Conservation (phyloP, 768 basidiomycete genomes). For the Termitomyces sp. region DNA sequence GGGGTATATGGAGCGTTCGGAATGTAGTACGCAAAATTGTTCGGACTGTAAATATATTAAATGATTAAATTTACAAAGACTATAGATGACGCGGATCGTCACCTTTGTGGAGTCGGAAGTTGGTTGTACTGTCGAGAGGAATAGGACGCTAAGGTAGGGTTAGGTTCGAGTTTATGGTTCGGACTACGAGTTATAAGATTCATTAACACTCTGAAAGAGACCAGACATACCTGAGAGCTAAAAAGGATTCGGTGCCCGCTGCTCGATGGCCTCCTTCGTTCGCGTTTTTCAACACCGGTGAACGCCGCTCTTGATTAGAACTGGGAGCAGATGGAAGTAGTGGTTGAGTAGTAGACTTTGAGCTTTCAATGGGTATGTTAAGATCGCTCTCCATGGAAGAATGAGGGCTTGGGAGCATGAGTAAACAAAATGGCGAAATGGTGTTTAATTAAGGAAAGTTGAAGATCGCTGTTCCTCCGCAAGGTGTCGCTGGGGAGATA, state of each 20-base stretch:
- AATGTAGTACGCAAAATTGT: slow-evolving; percentile 25
- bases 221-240: slow-evolving; percentile 8
- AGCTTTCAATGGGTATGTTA: slow-evolving; percentile 1
- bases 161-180: slow-evolving; percentile 10
- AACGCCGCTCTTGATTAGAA: slow-evolving; percentile 4
- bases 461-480: slow-evolving; percentile 9
- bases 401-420: slow-evolving; percentile 8
- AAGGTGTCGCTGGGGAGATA: slow-evolving; percentile 12
- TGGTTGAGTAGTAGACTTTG: background rate
- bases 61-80: background rate
- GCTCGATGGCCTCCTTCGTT: slow-evolving; percentile 8
- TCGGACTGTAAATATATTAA: slow-evolving; percentile 19
- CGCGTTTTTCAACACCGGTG: slow-evolving; percentile 3
- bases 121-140: slow-evolving; percentile 25
- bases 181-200: slow-evolving; percentile 10
- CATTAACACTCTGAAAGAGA: background rate
- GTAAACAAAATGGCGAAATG: background rate
- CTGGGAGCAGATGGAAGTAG: background rate
- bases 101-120: slow-evolving; percentile 34
- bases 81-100: background rate
- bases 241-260: background rate
- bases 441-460: background rate
- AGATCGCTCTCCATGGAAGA: slow-evolving; percentile 1
- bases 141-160: slow-evolving; percentile 15
- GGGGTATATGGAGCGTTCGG: slow-evolving; percentile 17